Base-by-base conservation (phyloP, 768 basidiomycete species). In the Chiua virens region DNA sequence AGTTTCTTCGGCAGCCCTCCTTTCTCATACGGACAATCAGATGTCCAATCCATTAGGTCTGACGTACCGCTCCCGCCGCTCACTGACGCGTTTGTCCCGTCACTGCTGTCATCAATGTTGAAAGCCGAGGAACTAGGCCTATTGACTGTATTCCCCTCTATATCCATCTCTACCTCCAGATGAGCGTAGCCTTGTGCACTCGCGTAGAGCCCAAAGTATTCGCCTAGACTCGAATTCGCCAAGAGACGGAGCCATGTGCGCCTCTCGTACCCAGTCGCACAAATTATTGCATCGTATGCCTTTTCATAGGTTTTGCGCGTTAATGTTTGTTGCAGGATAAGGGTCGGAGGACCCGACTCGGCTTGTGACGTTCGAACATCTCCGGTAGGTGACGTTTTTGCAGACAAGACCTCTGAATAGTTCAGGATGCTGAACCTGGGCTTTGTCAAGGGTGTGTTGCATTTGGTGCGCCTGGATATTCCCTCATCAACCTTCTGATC, bases 181-280 rank as follows among this genome's bases (percentile, higher is more conserved):
- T 22, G 25, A 39, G 48, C 22, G 20, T 30, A 45, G 27, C 53
- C 52, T 35, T 45, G 46, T 34, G 41, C 34, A 27, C n/a, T 22
- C 22, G 39, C 8, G 40, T 58, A 41, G 25, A 76, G 58, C 27
- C 74, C 73, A 38, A 74, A 74, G 45, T 68, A 60, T 50, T 66
- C 63, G 22, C 68, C 73, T 49, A 79, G 54, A 43, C 53, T 51
- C 36, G 78, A 77, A 21, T 69, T 53, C 22, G 71, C 68, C 52
- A 80, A 60, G 30, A 79, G 61, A 23, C 71, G 61, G 41, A 75
- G 55, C 79, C 79, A 81, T 0, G 69, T 65, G n/a, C 71, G 66
- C 23, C 79, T 73, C 50, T 79, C 73, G 59, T 81, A 82, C 13
- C 80, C 80, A 11, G 80, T 81, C 3, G 78, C 79, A 60, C 76